These are phyloP conservation scores for Rhizopogon vesiculosus DNA, from an alignment of 768 basidiomycete species.

Conservation along the genomic window DNA sequence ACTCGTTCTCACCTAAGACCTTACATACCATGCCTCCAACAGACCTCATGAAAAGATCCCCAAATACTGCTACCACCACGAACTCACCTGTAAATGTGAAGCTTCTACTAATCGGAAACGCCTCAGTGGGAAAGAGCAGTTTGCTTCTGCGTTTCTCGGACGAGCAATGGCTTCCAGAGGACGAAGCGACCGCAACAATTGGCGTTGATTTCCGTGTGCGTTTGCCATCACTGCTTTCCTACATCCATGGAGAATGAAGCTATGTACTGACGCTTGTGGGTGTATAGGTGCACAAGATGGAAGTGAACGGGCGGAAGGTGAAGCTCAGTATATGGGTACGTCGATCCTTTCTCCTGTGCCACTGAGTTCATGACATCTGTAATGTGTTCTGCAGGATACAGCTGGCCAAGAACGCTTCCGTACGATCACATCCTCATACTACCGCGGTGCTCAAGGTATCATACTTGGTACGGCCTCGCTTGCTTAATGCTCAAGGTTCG, in stretches of 20 bases:
- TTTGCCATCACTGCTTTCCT: conserved; percentile 2
- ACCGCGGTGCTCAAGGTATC: conserved; percentile 82
- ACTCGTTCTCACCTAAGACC: not conserved
- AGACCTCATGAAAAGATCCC: conserved; percentile 13
- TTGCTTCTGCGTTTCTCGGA: conserved; percentile 93
- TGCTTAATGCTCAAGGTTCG: too few species aligned
- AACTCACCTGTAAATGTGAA: conserved; percentile 62
- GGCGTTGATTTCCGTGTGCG: conserved; percentile 82
- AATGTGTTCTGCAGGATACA: conserved; percentile 60
- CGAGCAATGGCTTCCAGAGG: conserved; percentile 90
- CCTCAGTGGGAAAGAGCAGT: conserved; percentile 91
- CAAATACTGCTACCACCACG: conserved; percentile 18
- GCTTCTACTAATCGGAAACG: conserved; percentile 80
- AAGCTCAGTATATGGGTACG: conserved; percentile 95
- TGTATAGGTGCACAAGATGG: conserved; percentile 80
- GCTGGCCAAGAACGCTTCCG: conserved; percentile 97
- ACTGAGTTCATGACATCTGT: not conserved
- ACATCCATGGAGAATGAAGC: not conserved
- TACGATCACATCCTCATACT: conserved; percentile 93
- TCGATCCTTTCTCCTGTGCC: not conserved
- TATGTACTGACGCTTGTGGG: not conserved
- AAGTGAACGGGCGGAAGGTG: conserved; percentile 74
- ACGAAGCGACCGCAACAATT: conserved; percentile 83
- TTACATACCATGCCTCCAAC: conserved; percentile 1
- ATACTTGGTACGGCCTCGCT: conserved; percentile 53